A percentile compares a stretch with the other conserved stretches of the same genome.
Conservation (phyloP, 306 rosid species). For the Quercus ilex region DNA sequence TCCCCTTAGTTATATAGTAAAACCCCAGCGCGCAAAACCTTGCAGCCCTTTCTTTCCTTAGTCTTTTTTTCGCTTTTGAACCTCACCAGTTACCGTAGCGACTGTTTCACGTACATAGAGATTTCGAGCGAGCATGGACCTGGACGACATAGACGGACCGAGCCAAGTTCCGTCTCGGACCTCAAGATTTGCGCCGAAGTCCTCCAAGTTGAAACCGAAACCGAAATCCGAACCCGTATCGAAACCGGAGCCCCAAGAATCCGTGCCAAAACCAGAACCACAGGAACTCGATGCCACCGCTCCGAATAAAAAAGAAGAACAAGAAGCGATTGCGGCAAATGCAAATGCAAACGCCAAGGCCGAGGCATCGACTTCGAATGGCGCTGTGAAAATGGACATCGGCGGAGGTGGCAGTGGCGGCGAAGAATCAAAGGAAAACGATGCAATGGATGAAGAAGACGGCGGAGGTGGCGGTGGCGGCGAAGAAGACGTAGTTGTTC, state of each 20-base stretch:
- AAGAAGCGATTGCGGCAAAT: background rate
- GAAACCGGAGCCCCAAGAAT: conserved; percentile 22
- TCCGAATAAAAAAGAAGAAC: conserved; percentile 32
- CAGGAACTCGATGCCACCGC: conserved; percentile 18
- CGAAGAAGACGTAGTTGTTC: conserved; percentile 58
- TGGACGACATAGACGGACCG: conserved; percentile 64
- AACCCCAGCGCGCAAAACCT: background rate
- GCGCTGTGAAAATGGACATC: conserved; percentile 39
- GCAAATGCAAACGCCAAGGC: background rate
- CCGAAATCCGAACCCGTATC: conserved; percentile 31
- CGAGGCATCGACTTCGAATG: conserved; percentile 27
- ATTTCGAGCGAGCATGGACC: conserved; percentile 54
- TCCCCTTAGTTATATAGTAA: no score
- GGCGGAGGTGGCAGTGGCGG: conserved; percentile 14
- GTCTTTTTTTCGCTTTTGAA: background rate
- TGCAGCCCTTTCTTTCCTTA: background rate
- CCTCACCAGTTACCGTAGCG: background rate
- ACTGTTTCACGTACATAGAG: background rate
- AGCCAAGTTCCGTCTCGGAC: conserved; percentile 44
- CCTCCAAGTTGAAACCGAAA: conserved; percentile 55
- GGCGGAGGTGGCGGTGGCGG: background rate
- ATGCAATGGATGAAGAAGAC: conserved; percentile 47
- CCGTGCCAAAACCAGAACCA: conserved; percentile 35
- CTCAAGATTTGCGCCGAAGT: conserved; percentile 61
- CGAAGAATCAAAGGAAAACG: conserved; percentile 32